Evolutionary conservation across 768 basidiomycete species (phyloP).

Genomic region (Arthromyces matolae): DNA sequence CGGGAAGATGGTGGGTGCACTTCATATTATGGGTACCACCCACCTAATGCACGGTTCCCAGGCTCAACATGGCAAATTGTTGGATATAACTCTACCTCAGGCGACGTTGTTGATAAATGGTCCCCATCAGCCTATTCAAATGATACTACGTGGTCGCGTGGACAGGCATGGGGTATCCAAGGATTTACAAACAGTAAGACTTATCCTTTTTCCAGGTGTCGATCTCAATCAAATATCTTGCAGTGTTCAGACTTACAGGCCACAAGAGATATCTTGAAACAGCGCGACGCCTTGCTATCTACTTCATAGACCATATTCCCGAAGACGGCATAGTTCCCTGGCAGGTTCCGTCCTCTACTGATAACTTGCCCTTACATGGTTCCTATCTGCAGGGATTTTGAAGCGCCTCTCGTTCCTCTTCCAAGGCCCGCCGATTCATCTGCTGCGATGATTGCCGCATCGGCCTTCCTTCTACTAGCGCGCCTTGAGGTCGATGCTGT

Average conservation of each 20-base stretch:
- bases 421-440: constrained; percentile 66
- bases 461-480: constrained; percentile 56
- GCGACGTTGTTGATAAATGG: constrained; percentile 49
- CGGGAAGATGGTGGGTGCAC: constrained; percentile 51
- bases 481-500: constrained; percentile 32
- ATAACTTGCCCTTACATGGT: no score
- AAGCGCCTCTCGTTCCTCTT: constrained; percentile 53
- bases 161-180: constrained; percentile 69
- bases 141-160: constrained; percentile 69
- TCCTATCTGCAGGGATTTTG: constrained; percentile 56
- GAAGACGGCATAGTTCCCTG: constrained; percentile 64
- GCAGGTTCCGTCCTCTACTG: constrained; percentile 27
- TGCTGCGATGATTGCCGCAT: constrained; percentile 61
- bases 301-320: constrained; percentile 60
- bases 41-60: constrained; percentile 10
- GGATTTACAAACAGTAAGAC: constrained; percentile 65
- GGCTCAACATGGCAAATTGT: constrained; percentile 60
- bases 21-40: neutral
- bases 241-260: constrained; percentile 59
- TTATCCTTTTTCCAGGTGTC: neutral
- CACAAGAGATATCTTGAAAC: constrained; percentile 53
- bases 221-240: neutral
- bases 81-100: constrained; percentile 64
- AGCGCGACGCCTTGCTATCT: constrained; percentile 52
- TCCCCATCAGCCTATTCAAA: constrained; percentile 65